Percentiles rank a stretch among this genome's conserved stretches.
phyloP scores from a whole-genome alignment of 139 green algal genomes.

The Pseudopediastrum boryanum region DNA sequence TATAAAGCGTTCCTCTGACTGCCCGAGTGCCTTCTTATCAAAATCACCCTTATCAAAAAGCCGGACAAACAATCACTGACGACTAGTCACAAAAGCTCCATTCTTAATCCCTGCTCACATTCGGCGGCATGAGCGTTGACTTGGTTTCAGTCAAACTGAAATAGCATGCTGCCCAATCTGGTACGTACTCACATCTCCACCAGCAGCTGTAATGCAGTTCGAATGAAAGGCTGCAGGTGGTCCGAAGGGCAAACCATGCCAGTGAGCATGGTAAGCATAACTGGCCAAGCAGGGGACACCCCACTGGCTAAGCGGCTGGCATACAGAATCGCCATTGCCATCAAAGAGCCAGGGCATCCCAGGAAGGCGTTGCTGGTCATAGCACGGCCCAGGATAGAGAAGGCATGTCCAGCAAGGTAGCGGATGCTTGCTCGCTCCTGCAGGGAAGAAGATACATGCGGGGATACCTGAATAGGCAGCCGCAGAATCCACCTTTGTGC shows the following conservation, averaged over 20 bases:
- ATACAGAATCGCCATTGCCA: constrained; percentile 64
- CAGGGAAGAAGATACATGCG: neutral
- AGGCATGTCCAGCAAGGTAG: constrained; percentile 11
- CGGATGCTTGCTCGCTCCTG: neutral
- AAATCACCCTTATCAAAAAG: no score
- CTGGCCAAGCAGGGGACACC: constrained; percentile 22
- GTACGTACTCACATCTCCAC: constrained; percentile 1
- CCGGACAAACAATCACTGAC: no score
- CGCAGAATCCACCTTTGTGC: neutral
- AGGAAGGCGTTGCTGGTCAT: constrained; percentile 48
- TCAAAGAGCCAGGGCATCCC: constrained; percentile 64
- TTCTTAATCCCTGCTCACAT: no score
- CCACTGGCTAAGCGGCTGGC: constrained; percentile 34
- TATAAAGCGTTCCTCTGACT: no score
- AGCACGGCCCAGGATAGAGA: neutral
- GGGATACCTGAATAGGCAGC: neutral
- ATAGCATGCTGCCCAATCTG: no score
- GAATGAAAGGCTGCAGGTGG: constrained; percentile 21
- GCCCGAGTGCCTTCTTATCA: no score
- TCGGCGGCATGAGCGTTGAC: no score
- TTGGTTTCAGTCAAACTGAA: no score
- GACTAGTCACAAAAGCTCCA: no score
- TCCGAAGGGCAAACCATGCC: neutral
- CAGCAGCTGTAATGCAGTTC: constrained; percentile 25
- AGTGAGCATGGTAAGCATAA: constrained; percentile 15